These are phyloP conservation scores for Eucalyptus grandis DNA, from an alignment of 345 rosid genomes.

Conservation along the genomic window DNA sequence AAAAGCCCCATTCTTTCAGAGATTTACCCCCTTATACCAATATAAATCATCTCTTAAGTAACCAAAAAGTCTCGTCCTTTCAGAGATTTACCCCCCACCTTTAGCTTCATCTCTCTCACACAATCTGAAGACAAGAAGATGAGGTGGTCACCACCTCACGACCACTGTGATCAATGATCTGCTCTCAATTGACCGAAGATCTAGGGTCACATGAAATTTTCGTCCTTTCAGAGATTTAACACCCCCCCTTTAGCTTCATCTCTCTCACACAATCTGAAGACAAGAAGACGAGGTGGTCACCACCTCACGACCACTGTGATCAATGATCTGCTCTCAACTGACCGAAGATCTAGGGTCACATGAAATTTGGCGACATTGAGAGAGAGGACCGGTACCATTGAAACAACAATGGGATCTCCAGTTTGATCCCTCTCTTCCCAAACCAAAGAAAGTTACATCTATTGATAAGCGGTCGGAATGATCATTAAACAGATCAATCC, in stretches of 20 bases:
- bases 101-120: background rate
- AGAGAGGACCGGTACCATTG: background rate
- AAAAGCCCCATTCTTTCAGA: background rate
- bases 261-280: background rate
- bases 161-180: background rate
- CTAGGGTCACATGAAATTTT: background rate
- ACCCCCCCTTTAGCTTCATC: background rate
- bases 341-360: background rate
- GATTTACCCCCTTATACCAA: background rate
- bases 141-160: background rate
- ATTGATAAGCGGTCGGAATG: background rate
- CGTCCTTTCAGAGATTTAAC: background rate
- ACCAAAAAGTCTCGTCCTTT: background rate
- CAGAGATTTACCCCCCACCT: background rate
- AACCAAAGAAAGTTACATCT: background rate
- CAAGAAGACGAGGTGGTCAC: background rate
- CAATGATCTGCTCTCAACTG: background rate
- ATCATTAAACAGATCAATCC: background rate
- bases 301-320: background rate
- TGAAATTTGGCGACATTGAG: background rate
- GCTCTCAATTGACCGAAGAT: background rate
- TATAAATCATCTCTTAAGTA: background rate
- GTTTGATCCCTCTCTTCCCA: background rate
- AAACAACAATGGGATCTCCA: background rate
- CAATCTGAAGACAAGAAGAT: background rate